phyloP scores from a whole-genome alignment of 202 grass and related monocot genomes.

The Bolboschoenoplectus hybrid region DNA sequence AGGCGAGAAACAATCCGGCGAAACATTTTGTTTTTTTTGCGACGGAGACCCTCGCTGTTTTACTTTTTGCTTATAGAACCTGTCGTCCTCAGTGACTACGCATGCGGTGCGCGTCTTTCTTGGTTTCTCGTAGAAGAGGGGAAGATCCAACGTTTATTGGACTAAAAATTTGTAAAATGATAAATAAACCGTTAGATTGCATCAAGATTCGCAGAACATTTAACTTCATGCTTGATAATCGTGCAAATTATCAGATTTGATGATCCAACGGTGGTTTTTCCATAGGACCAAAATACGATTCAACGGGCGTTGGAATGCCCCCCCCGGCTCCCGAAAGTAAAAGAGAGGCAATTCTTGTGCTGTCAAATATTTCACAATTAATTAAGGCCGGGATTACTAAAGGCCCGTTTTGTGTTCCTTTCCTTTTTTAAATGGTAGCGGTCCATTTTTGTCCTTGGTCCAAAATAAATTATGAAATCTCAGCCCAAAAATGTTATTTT shows the following conservation, averaged over 20 bases:
- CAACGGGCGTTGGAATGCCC: too few relatives aligned
- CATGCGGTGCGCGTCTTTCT: neutral
- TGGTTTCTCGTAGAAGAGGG: neutral
- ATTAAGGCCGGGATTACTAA: neutral
- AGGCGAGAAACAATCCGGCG: conserved; percentile 52
- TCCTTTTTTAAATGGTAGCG: neutral
- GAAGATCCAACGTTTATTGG: too few relatives aligned
- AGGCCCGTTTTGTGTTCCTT: neutral
- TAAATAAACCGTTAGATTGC: too few relatives aligned
- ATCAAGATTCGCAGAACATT: too few relatives aligned
- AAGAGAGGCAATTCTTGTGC: neutral
- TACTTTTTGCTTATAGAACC: neutral
- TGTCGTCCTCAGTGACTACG: neutral
- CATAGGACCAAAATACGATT: too few relatives aligned
- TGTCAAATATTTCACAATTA: neutral
- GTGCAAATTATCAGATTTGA: too few relatives aligned
- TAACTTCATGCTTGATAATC: too few relatives aligned
- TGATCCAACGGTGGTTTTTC: too few relatives aligned
- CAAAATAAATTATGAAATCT: neutral
- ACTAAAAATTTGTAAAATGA: too few relatives aligned
- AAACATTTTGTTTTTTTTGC: conserved; percentile 40
- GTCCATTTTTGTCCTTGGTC: neutral
- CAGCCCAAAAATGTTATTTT: neutral
- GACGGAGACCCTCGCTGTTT: neutral
- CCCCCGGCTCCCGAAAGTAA: too few relatives aligned